phyloP scores from a whole-genome alignment of 1,284 basidiomycete genomes.

The Flammula alnicola region DNA sequence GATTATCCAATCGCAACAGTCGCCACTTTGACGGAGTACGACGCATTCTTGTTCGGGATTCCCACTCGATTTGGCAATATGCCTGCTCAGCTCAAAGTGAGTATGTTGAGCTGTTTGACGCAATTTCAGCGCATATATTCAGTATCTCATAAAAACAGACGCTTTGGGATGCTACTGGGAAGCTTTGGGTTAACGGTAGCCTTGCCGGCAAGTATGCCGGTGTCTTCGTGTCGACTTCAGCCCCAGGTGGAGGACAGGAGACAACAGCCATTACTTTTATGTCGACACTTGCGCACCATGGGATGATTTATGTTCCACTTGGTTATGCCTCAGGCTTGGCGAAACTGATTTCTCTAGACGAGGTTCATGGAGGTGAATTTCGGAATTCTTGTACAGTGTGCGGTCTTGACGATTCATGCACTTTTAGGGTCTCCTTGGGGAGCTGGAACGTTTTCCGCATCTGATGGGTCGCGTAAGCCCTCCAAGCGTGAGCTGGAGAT shows the following conservation, averaged over 20 bases:
- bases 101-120: constrained; percentile 9
- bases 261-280: constrained; percentile 66
- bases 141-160: constrained; percentile 42
- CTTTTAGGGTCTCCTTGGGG: no score
- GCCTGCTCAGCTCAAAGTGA: constrained; percentile 73
- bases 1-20: constrained; percentile 75
- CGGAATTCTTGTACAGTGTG: no score
- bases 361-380: constrained; percentile 79
- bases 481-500: no score
- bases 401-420: no score
- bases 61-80: constrained; percentile 82
- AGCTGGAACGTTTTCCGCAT: no score
- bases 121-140: constrained; percentile 8
- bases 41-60: constrained; percentile 76
- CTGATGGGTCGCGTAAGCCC: no score
- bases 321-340: constrained; percentile 69
- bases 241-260: constrained; percentile 77
- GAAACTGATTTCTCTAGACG: constrained; percentile 59
- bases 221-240: constrained; percentile 70
- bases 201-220: constrained; percentile 84
- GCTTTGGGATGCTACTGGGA: constrained; percentile 85
- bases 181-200: constrained; percentile 72
- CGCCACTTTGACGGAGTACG: constrained; percentile 65
- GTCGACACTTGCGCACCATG: constrained; percentile 84
- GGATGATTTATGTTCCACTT: constrained; percentile 79